Base-by-base conservation (phyloP, 257 asterid genomes). In the Solanum ossicruentum region DNA sequence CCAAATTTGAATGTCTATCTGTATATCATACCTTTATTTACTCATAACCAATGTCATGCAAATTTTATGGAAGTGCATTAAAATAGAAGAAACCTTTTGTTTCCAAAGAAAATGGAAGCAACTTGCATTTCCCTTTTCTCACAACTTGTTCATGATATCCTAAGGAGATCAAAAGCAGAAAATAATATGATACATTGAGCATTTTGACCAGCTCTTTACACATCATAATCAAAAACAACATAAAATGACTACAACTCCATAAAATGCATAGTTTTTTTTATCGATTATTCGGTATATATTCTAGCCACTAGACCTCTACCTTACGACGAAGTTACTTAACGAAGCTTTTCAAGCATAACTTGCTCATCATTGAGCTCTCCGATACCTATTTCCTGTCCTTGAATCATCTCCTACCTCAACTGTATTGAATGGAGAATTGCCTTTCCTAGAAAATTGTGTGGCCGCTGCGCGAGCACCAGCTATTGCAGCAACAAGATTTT, bases 401-500 rank as follows among this genome's bases (percentile, higher is more conserved):
- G 89, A 77, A 17, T 83, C 58, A 71, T 78, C 75, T 8, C 49
- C 54, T 15, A 83, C 86, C 70, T 70, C 85, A 13, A 36, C 41
- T 21, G 79, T 49, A 26, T 78, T 41, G 73, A 86, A 81, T 67
- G 60, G 86, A 17, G 85, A 39, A 36, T 18, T 75, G 67, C 73
- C 85, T 17, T 75, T 85, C 90, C 87, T 95, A 0, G 95, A 87
- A 84, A 90, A 95, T 69, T 94, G 99, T 4, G 94, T 91, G 39
- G 99, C 97, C 57, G 97, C 99, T 7, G 91, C 94, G 80, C 91
- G 91, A 5, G 99, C 99, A 32, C 96, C 97, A 20, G 94, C 93
- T 65, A 94, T 91, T 1, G 99, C 98, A 65, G 95, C 94, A 45
- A 63, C 89, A 7, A 95, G 94, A 80, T 81, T 84, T 9, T 91